phyloP scores from a whole-genome alignment of 805 yeast genomes.

The Ogataea sp. region DNA sequence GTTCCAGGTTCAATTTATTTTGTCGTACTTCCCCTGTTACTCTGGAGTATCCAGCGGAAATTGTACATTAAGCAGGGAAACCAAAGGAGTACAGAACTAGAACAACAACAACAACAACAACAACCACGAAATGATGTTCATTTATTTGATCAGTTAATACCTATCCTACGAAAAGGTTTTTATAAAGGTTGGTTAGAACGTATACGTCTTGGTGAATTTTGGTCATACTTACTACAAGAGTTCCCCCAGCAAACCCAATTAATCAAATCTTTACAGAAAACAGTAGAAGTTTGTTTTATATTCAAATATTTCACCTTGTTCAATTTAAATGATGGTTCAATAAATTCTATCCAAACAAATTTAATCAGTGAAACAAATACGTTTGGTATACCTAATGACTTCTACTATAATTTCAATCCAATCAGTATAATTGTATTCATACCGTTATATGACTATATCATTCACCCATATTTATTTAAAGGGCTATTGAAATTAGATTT shows the following conservation, averaged over 20 bases:
- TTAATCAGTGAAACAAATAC: conserved; percentile 45
- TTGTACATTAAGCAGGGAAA: too few species aligned
- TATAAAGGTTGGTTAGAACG: conserved; percentile 33
- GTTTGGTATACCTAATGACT: conserved; percentile 48
- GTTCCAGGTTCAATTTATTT: conserved; percentile 47
- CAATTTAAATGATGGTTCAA: conserved; percentile 36
- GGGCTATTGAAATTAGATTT: conserved; percentile 25
- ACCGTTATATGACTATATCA: conserved; percentile 37
- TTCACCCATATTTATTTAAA: conserved; percentile 30
- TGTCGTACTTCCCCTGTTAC: neutral
- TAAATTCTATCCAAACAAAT: conserved; percentile 38
- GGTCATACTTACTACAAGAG: too few species aligned
- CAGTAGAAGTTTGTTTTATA: conserved; percentile 35
- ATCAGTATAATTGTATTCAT: conserved; percentile 41
- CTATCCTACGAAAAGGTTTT: conserved; percentile 29
- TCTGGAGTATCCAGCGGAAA: too few species aligned
- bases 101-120: too few species aligned
- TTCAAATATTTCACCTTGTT: conserved; percentile 33
- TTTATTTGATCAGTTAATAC: conserved; percentile 31
- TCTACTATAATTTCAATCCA: conserved; percentile 46
- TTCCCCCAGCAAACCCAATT: neutral
- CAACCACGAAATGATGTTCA: too few species aligned
- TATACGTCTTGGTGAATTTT: conserved; percentile 34
- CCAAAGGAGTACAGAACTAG: too few species aligned
- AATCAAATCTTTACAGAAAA: conserved; percentile 7